phyloP scores from a whole-genome alignment of 1,284 basidiomycete genomes.

The Cutaneotrichosporon curvatum region DNA sequence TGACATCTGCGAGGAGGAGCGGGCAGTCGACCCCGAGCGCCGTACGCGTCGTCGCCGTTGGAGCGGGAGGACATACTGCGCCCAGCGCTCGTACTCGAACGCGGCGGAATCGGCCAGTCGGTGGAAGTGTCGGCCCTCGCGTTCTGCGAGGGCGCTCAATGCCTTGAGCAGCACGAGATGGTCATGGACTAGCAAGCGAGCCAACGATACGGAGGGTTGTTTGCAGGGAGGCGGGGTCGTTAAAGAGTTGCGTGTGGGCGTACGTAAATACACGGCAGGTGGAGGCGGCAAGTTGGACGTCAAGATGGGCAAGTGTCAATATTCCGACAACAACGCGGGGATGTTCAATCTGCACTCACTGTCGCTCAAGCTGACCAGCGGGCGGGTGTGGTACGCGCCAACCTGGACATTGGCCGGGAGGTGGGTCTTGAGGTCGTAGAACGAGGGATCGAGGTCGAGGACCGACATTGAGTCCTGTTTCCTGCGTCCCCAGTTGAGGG shows the following conservation, averaged over 20 bases:
- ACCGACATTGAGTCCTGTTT: constrained; percentile 7
- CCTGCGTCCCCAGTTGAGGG: not conserved
- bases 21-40: not conserved
- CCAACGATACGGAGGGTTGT: not conserved
- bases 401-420: constrained; percentile 18
- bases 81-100: constrained; percentile 20
- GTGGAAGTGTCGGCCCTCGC: constrained; percentile 3
- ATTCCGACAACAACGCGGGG: no score
- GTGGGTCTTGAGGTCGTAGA: constrained; percentile 18
- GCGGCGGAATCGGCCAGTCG: constrained; percentile 14
- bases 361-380: constrained; percentile 8
- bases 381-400: constrained; percentile 10
- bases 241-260: no score
- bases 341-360: constrained; percentile 7
- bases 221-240: no score
- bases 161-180: constrained; percentile 22
- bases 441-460: constrained; percentile 19
- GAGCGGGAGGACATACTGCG: constrained; percentile 8
- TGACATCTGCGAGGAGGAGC: constrained; percentile 1
- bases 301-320: no score
- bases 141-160: constrained; percentile 7
- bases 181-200: constrained; percentile 16
- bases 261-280: no score
- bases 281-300: no score
- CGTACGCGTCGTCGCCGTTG: constrained; percentile 1